Evolutionary conservation across 176 grass and related monocot genomes (phyloP), one percentile per base, ranked within the genome.

Genomic region (Rhipidocladum racemiflorum): DNA sequence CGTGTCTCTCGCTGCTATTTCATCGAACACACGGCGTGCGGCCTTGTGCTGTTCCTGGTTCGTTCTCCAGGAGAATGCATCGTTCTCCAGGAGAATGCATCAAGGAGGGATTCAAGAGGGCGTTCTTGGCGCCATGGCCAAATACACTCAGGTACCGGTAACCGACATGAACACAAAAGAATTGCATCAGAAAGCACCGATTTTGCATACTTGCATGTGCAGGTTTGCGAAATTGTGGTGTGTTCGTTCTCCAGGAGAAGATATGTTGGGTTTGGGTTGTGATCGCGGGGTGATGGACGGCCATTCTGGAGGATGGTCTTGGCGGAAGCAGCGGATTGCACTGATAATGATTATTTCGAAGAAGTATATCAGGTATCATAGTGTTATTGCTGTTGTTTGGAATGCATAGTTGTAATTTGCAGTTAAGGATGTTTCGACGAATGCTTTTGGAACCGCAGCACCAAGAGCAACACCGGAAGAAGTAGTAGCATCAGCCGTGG

Each of bases 251-350:
- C 25, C 1, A 82, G 55, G 16, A 81, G 20, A 65, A 36, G 46
- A 57, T 83, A 71, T 46, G 23, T 54, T 44, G 62, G 38, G 65
- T 27, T 84, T 68, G 40, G 24, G 36, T 78, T 88, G 75, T 74
- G 6, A 50, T 44, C 48, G 60, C 79, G 95, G 91, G 96, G 89
- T 23, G 96, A 95, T 76, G 96, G 92, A 13, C 54, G 89, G 44
- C 83, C 92, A 66, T 99, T 95, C 81, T 99, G 92, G 91, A 90
- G 87, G 81, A 85, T 91, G 70, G 84, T 99, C 6, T 87, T 99
- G 7, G 91, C 91, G 0, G 92, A 93, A 68, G 89, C 96, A 1
- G 95, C 91, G 17, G 87, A 79, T 70, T 99, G 88, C 88, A 68
- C 62, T 10, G 65, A 90, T 75, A 68, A 69, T 56, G 57, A 84